Base-by-base conservation (phyloP, 352 stramenopile genomes). In the Globisporangium orthogonon region DNA sequence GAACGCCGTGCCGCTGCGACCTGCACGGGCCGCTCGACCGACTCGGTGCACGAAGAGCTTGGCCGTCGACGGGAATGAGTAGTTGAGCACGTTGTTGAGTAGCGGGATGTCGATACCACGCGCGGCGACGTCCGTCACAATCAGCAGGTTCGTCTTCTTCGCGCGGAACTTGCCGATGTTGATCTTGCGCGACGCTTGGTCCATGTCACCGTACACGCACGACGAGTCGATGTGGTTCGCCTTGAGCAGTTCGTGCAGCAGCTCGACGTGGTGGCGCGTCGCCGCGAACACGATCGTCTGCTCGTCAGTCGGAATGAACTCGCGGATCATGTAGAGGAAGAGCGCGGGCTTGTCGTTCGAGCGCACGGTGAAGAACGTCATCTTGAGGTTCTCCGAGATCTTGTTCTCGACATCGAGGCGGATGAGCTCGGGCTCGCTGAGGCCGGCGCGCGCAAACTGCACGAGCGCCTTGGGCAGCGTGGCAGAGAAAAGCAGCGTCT, bases 251-350 rank as follows among this genome's bases (percentile, higher is more conserved):
- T 94, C 91, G 58, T 97, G 86, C n/a, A 99, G 63, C 56, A 98
- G 98, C 73, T 99, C 98, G 9, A 98, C 96, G 73, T 99, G 97
- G 73, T 99, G 96, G 23, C 95, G 78, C 30, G 97, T 99, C 7
- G 97, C 97, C 4, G 93, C 93, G 67, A 99, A 99, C 35, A 99
- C 89, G 40, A 99, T 97, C 15, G 96, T 99, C 59, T 98, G 86
- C 35, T 98, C 81, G 31, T 86, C 78, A 50, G 79, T 72, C 9
- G 89, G 86, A 60, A 98, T 85, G 57, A 99, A 95, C 52, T 98
- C 89, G 41, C 90, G 76, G 52, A 99, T 67, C 51, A 99, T 80
- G 71, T 98, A 98, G 41, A 99, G 64, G 50, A 99, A 87, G 13
- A 98, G 82, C 15, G 95, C 96, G 1, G 96, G 81, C 67, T 98